Base-by-base conservation (phyloP, 805 yeast genomes). In the Monosporozyma siamensis region DNA sequence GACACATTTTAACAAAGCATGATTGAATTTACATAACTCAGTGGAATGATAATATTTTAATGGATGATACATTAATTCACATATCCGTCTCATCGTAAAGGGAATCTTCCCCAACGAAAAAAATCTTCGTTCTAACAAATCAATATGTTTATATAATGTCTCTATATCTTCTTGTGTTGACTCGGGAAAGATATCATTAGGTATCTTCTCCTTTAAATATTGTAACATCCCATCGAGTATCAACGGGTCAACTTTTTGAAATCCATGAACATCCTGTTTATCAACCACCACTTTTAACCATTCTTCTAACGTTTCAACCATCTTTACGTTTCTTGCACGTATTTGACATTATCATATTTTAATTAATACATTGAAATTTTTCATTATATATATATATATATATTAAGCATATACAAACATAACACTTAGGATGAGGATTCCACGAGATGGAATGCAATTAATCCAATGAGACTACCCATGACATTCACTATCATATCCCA, bases 1-100 rank as follows among this genome's bases (percentile, higher is more conserved):
- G 34, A 57, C 51, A 45, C 64, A 59, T 41, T 53, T 59, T 15
- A 54, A 61, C 20, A 75, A 39, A 0, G 78, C 71, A 41, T 69
- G 63, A 23, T 72, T 58, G 49, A 66, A 74, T 50, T 75, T 75
- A n/a, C 55, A 48, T 1, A 69, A 41, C 21, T 60, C 66, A 17
- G 47, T 51, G 4, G 58, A 54, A 15, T 60, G 58, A 34, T 59
- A 63, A 49, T 67, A 68, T 14, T 64, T 64, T 30, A 65, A 61
- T 3, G 80, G 78, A 38, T 65, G 63, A n/a, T 54, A 43, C 6
- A 74, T 48, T 9, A 75, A 41, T 50, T 76, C 80, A 15, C 75
- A 66, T 1, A 75, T 51, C 42, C 80, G 49, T 10, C 65, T 47
- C 1, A 74, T 62, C 0, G 78, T 75, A 50, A 74, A 75, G 2